These are phyloP conservation scores for Microglena sp. DNA, from an alignment of 139 green algal species.

Conservation along the genomic window DNA sequence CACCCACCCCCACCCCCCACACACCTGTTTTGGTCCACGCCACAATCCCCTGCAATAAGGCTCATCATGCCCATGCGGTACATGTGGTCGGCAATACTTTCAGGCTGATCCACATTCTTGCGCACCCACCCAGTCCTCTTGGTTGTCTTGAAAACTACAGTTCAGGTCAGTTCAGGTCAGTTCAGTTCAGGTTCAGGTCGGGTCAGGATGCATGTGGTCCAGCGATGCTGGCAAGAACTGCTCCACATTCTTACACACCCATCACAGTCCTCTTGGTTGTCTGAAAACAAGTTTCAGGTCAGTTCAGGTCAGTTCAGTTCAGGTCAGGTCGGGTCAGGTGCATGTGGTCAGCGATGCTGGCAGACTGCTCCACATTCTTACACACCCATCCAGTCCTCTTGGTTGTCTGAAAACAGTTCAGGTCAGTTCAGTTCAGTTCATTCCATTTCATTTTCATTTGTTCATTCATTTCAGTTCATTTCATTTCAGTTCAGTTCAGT, in stretches of 20 bases:
- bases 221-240: slow-evolving; percentile 75
- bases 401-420: slow-evolving; percentile 53
- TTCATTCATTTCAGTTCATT: too few species aligned
- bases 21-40: slow-evolving; percentile 39
- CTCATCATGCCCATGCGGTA: slow-evolving; percentile 92
- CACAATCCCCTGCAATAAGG: slow-evolving; percentile 43
- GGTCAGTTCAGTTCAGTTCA: too few species aligned
- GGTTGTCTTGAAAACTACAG: slow-evolving; percentile 53
- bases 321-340: too few species aligned
- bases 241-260: slow-evolving; percentile 55
- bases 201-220: too few species aligned
- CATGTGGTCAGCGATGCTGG: slow-evolving; percentile 74
- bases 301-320: too few species aligned
- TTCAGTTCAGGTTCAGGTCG: too few species aligned
- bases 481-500: too few species aligned
- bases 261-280: too few species aligned
- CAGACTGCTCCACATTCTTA: slow-evolving; percentile 54
- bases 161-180: too few species aligned
- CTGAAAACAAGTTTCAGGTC: too few species aligned
- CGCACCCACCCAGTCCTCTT: slow-evolving; percentile 84
- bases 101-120: slow-evolving; percentile 55
- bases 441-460: too few species aligned
- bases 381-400: slow-evolving; percentile 84
- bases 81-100: slow-evolving; percentile 63
- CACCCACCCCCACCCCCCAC: background rate